A percentile compares a stretch with the other conserved stretches of the same genome.
Conservation (phyloP, 495 filamentous ascomycete species). For the Penicillium alfredii region DNA sequence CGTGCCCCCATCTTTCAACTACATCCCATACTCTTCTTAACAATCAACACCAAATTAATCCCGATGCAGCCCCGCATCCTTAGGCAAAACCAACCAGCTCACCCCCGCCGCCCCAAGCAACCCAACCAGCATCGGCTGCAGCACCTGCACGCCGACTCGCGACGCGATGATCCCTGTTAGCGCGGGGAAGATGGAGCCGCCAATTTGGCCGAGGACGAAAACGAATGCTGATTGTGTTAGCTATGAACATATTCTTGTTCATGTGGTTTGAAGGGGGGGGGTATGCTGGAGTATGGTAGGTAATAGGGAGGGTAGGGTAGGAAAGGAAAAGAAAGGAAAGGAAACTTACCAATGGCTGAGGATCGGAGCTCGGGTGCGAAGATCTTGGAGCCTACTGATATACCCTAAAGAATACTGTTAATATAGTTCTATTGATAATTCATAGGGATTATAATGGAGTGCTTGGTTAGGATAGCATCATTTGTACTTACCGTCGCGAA, state of each 20-base stretch:
- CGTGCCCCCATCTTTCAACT: not conserved
- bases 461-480: not conserved
- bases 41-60: constrained; percentile 5
- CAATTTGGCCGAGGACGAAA: constrained; percentile 26
- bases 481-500: constrained; percentile 23
- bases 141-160: constrained; percentile 20
- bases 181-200: constrained; percentile 25
- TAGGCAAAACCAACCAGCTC: constrained; percentile 29
- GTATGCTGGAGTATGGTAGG: not conserved
- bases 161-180: constrained; percentile 25
- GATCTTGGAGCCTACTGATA: constrained; percentile 27
- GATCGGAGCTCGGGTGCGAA: constrained; percentile 23
- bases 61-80: constrained; percentile 8
- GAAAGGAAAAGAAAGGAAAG: no score
- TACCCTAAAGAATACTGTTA: constrained; percentile 15
- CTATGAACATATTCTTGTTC: no score
- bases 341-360: constrained; percentile 25
- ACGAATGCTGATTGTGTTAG: constrained; percentile 37
- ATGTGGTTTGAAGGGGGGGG: not conserved
- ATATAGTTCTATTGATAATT: not conserved
- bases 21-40: not conserved
- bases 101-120: constrained; percentile 23
- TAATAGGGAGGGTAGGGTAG: not conserved
- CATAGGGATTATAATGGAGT: not conserved
- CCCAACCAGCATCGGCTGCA: constrained; percentile 29